These are phyloP conservation scores for Porcisia deanei DNA, from an alignment of 208 protist genomes.

Conservation along the genomic window DNA sequence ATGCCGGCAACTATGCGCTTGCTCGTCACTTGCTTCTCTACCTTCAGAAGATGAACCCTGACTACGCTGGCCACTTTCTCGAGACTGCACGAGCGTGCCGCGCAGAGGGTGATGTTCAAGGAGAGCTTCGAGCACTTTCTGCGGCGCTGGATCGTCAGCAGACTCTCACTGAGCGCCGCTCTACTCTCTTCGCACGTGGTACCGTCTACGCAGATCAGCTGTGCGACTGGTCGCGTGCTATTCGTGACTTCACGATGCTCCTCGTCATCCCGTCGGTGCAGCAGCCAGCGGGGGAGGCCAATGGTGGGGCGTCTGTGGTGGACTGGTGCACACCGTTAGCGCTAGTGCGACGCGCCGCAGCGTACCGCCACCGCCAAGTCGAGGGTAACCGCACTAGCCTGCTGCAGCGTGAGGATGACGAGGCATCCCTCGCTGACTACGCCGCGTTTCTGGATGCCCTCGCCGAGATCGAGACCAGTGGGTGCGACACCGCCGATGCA, in stretches of 20 bases:
- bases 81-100: slow-evolving; percentile 64
- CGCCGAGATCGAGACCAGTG: background rate
- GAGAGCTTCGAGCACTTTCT: slow-evolving; percentile 65
- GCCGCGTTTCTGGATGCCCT: slow-evolving; percentile 44
- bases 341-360: slow-evolving; percentile 75
- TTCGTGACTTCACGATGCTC: slow-evolving; percentile 80
- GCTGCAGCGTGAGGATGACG: slow-evolving; percentile 49
- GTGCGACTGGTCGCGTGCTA: slow-evolving; percentile 63
- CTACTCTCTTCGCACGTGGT: slow-evolving; percentile 79
- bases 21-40: slow-evolving; percentile 63
- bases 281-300: background rate
- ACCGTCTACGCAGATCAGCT: slow-evolving; percentile 57
- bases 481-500: slow-evolving; percentile 5
- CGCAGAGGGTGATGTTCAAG: slow-evolving; percentile 41
- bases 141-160: slow-evolving; percentile 76
- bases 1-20: slow-evolving; percentile 45
- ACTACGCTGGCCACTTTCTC: slow-evolving; percentile 62
- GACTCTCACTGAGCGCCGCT: slow-evolving; percentile 42
- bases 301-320: slow-evolving; percentile 6
- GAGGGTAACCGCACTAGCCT: slow-evolving; percentile 13
- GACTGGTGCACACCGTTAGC: slow-evolving; percentile 69
- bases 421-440: slow-evolving; percentile 60
- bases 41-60: slow-evolving; percentile 61
- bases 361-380: slow-evolving; percentile 50
- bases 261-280: slow-evolving; percentile 44